Evolutionary conservation across 331 rosid genomes (phyloP), one percentile per base, ranked within the genome.

Genomic region (Dryas integrifolia): DNA sequence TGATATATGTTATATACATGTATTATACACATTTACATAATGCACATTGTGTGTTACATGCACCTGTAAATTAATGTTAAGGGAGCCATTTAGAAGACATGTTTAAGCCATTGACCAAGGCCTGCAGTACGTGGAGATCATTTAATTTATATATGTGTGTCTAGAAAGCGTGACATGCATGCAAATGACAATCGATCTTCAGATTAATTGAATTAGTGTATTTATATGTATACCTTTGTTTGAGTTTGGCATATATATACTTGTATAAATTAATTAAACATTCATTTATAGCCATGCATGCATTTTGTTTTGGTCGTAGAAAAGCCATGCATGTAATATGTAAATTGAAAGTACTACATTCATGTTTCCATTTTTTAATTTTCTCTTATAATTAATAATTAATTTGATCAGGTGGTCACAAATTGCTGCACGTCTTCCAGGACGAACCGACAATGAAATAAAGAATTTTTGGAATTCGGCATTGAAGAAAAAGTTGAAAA

Each of bases 401-500:
- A 62, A 8, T 40, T 5, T 79, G 35, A 30, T 30, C 77, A 93
- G 98, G 81, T 93, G 98, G 98, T 93, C 98, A 77, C 98, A 93
- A 61, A 93, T 93, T 56, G 98, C 98, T 0, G 94, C 96, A 53
- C 97, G 95, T 74, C 95, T 93, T 35, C 98, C 98, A 0, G 98
- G 98, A 73, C 85, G 98, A 18, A 94, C 98, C 0, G 98, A 94
- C 84, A 94, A 94, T 14, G 98, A 94, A 70, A 94, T 94, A 9
- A 94, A 94, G 86, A 94, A 94, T 35, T 94, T 91, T 46, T 93
- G 98, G 98, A 93, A 93, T 57, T 93, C 98, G 0, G 88, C 97
- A 0, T 26, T 93, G 56, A 93, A 93, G 74, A 93, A 89, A 72
- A 86, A 89, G 75, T 45, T 91, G 79, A 91, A 89, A 76, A 72